Evolutionary conservation across 2,329 filamentous ascomycete species (phyloP).

Genomic region (Ceratocystis harringtonii): DNA sequence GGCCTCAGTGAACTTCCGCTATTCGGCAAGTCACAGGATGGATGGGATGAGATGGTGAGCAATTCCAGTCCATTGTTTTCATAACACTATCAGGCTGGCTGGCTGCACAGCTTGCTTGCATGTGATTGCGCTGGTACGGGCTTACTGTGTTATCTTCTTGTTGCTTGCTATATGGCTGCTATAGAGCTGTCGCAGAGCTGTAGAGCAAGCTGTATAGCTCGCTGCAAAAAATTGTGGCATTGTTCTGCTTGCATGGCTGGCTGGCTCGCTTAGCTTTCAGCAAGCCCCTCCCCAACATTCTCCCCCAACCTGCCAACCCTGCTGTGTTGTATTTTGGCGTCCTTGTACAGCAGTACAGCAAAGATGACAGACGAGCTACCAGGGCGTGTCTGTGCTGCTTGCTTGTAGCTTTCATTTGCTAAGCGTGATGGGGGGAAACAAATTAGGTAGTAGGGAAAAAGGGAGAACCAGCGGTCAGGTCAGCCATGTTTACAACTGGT

Average conservation of each 20-base stretch:
- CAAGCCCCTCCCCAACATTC: not conserved
- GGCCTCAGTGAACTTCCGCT: not conserved
- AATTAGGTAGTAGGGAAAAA: no score
- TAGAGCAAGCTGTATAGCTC: not conserved
- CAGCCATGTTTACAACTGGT: no score
- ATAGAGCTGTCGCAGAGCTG: not conserved
- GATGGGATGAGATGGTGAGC: no score
- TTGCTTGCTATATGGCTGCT: not conserved
- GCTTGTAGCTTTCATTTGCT: not conserved
- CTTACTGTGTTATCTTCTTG: not conserved
- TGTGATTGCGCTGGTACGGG: not conserved
- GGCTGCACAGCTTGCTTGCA: not conserved
- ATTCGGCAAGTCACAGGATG: not conserved
- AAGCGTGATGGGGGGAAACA: no score
- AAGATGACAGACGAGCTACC: not conserved
- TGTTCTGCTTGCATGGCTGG: not conserved
- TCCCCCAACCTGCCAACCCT: not conserved
- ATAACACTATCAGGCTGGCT: not conserved
- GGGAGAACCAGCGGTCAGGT: no score
- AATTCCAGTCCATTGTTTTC: not conserved
- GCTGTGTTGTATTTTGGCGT: not conserved
- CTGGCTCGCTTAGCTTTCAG: not conserved
- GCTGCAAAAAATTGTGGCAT: not conserved
- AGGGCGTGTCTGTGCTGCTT: not conserved
- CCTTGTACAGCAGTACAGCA: not conserved